Conservation (phyloP, 306 rosid genomes). For the Cucurbita maxima region DNA sequence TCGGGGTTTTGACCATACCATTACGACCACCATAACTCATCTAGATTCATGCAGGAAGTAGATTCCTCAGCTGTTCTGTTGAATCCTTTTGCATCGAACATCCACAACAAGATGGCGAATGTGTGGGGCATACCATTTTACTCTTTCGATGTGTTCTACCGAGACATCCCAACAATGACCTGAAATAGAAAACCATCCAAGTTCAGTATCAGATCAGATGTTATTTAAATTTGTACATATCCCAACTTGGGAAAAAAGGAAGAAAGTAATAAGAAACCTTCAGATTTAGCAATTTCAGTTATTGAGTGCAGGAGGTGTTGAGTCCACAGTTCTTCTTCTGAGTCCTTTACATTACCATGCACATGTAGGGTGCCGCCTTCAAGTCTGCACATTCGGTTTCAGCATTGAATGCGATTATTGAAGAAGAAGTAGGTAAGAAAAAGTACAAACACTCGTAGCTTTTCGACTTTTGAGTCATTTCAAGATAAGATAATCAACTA, state of each 20-base stretch:
- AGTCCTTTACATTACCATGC: conserved; percentile 75
- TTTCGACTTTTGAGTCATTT: background rate
- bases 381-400: conserved; percentile 33
- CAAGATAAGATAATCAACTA: background rate
- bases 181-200: conserved; percentile 10
- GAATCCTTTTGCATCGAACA: conserved; percentile 46
- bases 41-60: background rate
- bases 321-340: conserved; percentile 49
- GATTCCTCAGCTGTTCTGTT: conserved; percentile 9
- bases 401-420: background rate
- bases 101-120: conserved; percentile 81
- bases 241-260: background rate
- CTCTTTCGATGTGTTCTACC: conserved; percentile 68
- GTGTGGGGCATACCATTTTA: conserved; percentile 92
- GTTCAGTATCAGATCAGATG: background rate
- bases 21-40: background rate
- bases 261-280: conserved; percentile 32
- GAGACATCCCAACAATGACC: conserved; percentile 70
- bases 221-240: background rate
- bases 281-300: conserved; percentile 51
- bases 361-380: conserved; percentile 75
- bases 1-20: background rate
- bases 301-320: conserved; percentile 42
- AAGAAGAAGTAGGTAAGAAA: background rate
- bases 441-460: background rate